Percentiles rank a stretch among this genome's conserved stretches.
These are phyloP conservation scores for Xylaria sp. DNA, from an alignment of 2,329 filamentous ascomycete genomes.

Conservation along the genomic window DNA sequence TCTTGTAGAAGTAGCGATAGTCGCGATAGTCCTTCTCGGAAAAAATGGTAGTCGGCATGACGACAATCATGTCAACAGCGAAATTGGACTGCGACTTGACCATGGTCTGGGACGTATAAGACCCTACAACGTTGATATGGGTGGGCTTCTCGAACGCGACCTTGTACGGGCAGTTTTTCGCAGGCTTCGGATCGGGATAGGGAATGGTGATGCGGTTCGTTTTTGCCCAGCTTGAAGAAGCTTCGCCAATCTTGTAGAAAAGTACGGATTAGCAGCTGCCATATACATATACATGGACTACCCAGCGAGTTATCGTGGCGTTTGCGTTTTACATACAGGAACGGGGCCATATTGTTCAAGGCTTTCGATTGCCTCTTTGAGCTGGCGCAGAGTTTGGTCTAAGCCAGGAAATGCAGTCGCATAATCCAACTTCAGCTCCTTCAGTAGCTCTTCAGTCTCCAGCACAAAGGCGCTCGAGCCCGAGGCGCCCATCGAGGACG, in stretches of 20 bases:
- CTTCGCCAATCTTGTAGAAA: conserved; percentile 70
- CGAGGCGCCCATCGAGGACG: conserved; percentile 53
- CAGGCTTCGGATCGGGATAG: conserved; percentile 83
- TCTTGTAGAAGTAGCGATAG: conserved; percentile 92
- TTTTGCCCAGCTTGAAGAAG: conserved; percentile 73
- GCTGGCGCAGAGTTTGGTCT: conserved; percentile 60
- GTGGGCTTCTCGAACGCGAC: conserved; percentile 80
- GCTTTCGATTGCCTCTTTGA: conserved; percentile 65
- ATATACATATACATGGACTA: conserved; percentile 1
- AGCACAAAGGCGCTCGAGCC: conserved; percentile 66
- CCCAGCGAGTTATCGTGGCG: not conserved
- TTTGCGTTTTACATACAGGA: conserved; percentile 56
- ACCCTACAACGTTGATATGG: conserved; percentile 88
- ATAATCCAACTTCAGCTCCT: conserved; percentile 66
- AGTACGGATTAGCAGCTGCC: conserved; percentile 12
- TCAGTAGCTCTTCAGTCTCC: conserved; percentile 69
- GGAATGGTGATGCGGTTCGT: conserved; percentile 78
- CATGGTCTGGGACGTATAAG: conserved; percentile 82
- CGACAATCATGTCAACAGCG: conserved; percentile 84
- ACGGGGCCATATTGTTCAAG: conserved; percentile 61
- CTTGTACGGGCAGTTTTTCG: conserved; percentile 82
- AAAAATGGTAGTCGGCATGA: conserved; percentile 83
- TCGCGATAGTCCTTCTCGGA: conserved; percentile 96
- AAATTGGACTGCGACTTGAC: conserved; percentile 69
- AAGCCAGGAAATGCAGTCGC: conserved; percentile 59